Percentiles rank a stretch among this genome's conserved stretches.
Evolutionary conservation across 148 eudicot genomes (phyloP).

Genomic region (Heliosperma pusillum): DNA sequence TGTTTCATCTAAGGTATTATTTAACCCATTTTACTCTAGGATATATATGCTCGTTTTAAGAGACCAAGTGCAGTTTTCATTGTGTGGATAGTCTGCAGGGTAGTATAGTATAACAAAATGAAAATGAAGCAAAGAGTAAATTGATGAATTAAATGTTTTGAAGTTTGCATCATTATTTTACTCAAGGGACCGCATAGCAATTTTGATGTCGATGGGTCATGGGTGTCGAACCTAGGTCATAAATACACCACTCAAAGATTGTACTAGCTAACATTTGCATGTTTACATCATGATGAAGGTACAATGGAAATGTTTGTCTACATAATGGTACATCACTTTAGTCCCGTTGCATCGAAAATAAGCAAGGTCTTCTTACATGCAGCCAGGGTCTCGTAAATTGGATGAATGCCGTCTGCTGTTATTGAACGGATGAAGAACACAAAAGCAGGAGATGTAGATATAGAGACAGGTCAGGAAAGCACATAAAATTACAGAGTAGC

Average conservation of each 20-base stretch:
- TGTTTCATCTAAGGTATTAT: too few species aligned
- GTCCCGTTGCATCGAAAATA: background rate
- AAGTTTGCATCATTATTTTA: too few species aligned
- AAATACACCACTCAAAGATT: background rate
- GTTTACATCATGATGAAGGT: background rate
- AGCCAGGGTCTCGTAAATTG: background rate
- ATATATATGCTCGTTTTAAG: too few species aligned
- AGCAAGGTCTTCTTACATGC: background rate
- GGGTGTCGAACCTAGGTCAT: background rate
- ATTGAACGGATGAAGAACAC: background rate
- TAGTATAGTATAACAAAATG: too few species aligned
- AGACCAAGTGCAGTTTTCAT: too few species aligned
- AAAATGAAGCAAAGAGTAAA: too few species aligned
- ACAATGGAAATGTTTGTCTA: background rate
- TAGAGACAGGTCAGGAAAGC: background rate
- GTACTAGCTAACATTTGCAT: background rate
- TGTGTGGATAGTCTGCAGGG: too few species aligned
- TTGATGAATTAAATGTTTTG: too few species aligned
- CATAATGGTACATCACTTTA: background rate
- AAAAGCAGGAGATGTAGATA: background rate
- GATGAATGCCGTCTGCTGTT: background rate
- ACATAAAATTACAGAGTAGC: constrained; percentile 13
- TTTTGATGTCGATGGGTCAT: too few species aligned
- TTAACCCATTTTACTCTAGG: too few species aligned
- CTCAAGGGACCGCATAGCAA: too few species aligned